A percentile compares a stretch with the other conserved stretches of the same genome.
Conservation (phyloP, 768 basidiomycete species). For the Phaffia australis region DNA sequence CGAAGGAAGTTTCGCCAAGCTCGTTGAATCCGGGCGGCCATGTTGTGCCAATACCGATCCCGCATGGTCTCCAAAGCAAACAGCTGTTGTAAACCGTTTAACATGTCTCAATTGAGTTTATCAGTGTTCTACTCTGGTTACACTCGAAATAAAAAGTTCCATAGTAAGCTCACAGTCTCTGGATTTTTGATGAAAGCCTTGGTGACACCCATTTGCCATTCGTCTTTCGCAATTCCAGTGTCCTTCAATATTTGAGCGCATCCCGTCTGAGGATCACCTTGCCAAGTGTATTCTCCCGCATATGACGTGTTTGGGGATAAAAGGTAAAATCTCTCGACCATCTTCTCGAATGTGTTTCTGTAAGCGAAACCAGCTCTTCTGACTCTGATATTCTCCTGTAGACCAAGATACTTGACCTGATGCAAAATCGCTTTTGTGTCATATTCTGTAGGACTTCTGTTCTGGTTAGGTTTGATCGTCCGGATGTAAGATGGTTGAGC, state of each 20-base stretch:
- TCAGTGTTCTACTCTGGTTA: no score
- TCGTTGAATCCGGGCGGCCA: slow-evolving; percentile 92
- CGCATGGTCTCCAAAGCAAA: slow-evolving; percentile 98
- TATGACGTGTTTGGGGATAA: slow-evolving; percentile 91
- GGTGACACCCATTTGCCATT: slow-evolving; percentile 99
- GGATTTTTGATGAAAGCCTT: slow-evolving; percentile 99
- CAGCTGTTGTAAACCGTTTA: no score
- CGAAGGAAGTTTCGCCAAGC: slow-evolving; percentile 93
- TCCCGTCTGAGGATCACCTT: slow-evolving; percentile 76
- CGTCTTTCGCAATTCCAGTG: slow-evolving; percentile 88
- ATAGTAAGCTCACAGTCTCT: slow-evolving; percentile 58
- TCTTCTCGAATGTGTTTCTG: slow-evolving; percentile 95
- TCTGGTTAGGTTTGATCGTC: slow-evolving; percentile 98
- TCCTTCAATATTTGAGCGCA: slow-evolving; percentile 88
- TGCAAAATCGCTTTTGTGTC: slow-evolving; percentile 90
- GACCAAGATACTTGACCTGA: slow-evolving; percentile 96
- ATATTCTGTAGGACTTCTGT: slow-evolving; percentile 82
- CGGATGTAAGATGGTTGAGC: slow-evolving; percentile 96
- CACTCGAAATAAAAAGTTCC: slow-evolving; percentile 7
- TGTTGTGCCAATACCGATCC: slow-evolving; percentile 99
- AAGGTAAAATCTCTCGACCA: slow-evolving; percentile 96
- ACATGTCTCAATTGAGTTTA: slow-evolving; percentile 20
- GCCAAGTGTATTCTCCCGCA: slow-evolving; percentile 97
- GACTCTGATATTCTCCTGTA: slow-evolving; percentile 97
- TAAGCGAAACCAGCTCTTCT: slow-evolving; percentile 97